Evolutionary conservation across 78 protist genomes (phyloP), one percentile per base, ranked within the genome.

Genomic region (Planoprotostelium fungivorum): DNA sequence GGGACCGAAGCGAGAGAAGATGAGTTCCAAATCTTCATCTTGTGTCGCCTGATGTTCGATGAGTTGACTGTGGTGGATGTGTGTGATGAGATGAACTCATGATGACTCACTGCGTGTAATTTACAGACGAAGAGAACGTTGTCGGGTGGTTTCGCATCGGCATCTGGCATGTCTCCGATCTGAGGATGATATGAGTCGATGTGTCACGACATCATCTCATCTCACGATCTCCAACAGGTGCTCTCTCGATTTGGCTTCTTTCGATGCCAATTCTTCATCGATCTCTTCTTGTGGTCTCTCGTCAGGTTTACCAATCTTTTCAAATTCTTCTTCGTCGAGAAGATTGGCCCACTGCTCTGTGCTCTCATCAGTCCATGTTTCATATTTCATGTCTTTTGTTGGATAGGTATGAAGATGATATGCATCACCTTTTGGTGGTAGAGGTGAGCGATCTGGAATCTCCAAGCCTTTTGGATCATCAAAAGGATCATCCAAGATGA

Each of bases 101-200:
- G n/a, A n/a, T n/a, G n/a, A n/a, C n/a, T n/a, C n/a, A n/a, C n/a
- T n/a, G n/a, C n/a, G 89, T 99, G 98, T 73, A 99, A 94, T 90
- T 97, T 97, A 94, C 99, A 98, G 36, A 98, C 99, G 86, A 98
- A 99, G 34, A 99, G 91, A 10, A 98, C 99, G 39, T 95, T 97
- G 35, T 99, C 99, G 0, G 98, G 98, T 10, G 99, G 99, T 39
- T n/a, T 85, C 38, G 96, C 37, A 63, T 98, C 98, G 1, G 98
- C 98, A n/a, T 94, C 96, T 0, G 99, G 98, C 31, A 98, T 28
- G 25, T 97, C 99, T 35, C 98, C 98, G 35, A 51, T 51, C 73
- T 51, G n/a, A n/a, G n/a, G n/a, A n/a, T n/a, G n/a, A n/a, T n/a
- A n/a, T n/a, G n/a, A n/a, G n/a, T n/a, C n/a, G n/a, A n/a, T n/a